Evolutionary conservation across 495 filamentous ascomycete genomes (phyloP).

Genomic region (Apodospora peruviana): DNA sequence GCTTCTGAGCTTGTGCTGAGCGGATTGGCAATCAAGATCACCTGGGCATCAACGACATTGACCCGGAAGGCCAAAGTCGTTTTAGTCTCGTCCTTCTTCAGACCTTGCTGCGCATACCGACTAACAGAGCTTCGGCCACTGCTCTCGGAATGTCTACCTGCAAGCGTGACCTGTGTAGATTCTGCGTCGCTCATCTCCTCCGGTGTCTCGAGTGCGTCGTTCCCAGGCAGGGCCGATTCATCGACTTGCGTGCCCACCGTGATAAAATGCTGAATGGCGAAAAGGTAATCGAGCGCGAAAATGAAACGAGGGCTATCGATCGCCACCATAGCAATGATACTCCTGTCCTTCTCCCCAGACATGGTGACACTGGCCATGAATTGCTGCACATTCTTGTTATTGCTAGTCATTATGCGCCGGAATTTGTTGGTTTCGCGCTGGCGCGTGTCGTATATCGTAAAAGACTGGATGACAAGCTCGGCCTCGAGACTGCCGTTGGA

Average conservation of each 20-base stretch:
- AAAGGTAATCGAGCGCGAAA: constrained; percentile 89
- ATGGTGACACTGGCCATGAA: constrained; percentile 97
- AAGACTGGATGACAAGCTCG: constrained; percentile 87
- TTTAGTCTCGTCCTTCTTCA: constrained; percentile 31
- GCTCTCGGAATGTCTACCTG: constrained; percentile 22
- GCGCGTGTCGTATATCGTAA: constrained; percentile 89
- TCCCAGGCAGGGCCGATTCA: constrained; percentile 47
- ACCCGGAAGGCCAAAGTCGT: constrained; percentile 85
- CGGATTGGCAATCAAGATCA: constrained; percentile 93
- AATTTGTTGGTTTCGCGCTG: constrained; percentile 86
- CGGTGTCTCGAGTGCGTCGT: constrained; percentile 51
- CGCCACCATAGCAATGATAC: constrained; percentile 86
- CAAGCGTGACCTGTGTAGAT: constrained; percentile 35
- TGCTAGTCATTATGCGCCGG: constrained; percentile 94
- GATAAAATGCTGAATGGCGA: constrained; percentile 79
- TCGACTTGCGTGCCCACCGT: constrained; percentile 59
- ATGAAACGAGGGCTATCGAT: constrained; percentile 94
- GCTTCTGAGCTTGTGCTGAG: constrained; percentile 84
- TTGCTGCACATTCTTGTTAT: constrained; percentile 89
- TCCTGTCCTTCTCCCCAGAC: constrained; percentile 75
- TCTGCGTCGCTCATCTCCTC: constrained; percentile 57
- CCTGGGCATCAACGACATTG: constrained; percentile 91
- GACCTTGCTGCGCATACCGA: constrained; percentile 1
- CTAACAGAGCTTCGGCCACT: constrained; percentile 9
- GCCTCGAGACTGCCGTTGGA: constrained; percentile 89